Evolutionary conservation across 768 basidiomycete species (phyloP).

Genomic region (Termitomyces sp.): DNA sequence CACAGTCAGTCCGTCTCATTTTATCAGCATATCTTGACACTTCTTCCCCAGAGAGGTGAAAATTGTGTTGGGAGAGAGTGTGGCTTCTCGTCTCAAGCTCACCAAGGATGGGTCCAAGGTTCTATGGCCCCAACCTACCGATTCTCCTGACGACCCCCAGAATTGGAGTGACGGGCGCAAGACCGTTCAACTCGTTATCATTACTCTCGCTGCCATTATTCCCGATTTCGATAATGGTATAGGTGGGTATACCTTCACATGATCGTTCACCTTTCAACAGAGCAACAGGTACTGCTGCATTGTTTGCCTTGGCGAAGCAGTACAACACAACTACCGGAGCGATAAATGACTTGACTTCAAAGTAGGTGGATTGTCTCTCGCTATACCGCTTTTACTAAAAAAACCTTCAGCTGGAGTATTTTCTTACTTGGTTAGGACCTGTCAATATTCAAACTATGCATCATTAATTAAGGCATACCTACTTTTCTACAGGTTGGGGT

Average conservation of each 20-base stretch:
- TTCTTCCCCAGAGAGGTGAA: constrained; percentile 47
- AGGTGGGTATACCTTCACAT: constrained; percentile 27
- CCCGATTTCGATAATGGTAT: constrained; percentile 67
- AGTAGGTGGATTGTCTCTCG: constrained; percentile 24
- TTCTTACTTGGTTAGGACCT: constrained; percentile 45
- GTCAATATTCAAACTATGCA: background rate
- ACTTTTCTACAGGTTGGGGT: constrained; percentile 42
- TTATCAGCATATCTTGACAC: background rate
- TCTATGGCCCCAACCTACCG: constrained; percentile 66
- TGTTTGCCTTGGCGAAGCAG: constrained; percentile 55
- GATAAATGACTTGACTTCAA: constrained; percentile 62
- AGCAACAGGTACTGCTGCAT: constrained; percentile 47
- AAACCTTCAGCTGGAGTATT: constrained; percentile 51
- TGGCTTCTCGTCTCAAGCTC: constrained; percentile 54
- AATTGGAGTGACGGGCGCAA: constrained; percentile 57
- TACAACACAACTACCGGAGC: constrained; percentile 49
- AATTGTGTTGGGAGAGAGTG: constrained; percentile 52
- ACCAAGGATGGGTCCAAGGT: constrained; percentile 51
- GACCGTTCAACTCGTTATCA: constrained; percentile 49
- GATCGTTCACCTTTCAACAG: background rate
- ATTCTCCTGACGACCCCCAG: constrained; percentile 58
- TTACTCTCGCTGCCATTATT: constrained; percentile 59
- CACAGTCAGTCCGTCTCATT: constrained; percentile 38
- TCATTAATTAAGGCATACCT: background rate
- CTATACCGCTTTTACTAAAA: background rate